phyloP scores from a whole-genome alignment of 805 yeast species.

The Cyberlindnera bimundalis region DNA sequence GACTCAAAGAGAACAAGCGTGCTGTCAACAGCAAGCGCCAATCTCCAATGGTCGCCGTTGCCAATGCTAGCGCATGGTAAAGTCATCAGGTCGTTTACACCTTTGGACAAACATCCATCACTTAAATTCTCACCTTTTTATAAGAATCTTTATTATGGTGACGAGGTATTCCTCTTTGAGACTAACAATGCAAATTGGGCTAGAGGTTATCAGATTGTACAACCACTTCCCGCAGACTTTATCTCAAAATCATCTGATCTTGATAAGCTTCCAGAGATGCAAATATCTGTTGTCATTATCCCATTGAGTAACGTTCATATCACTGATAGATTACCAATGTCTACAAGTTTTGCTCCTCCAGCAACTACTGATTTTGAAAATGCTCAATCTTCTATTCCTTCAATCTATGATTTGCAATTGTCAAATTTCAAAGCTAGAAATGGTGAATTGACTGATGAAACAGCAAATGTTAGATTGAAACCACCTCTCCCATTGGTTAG shows the following conservation, averaged over 20 bases:
- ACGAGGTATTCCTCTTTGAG: constrained; percentile 73
- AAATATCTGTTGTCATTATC: constrained; percentile 51
- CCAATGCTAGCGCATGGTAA: constrained; percentile 42
- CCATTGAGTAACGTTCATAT: constrained; percentile 55
- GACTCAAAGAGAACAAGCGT: constrained; percentile 4
- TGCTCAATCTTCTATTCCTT: constrained; percentile 29
- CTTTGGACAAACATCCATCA: constrained; percentile 37
- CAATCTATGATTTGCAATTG: constrained; percentile 34
- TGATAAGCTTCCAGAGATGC: constrained; percentile 59
- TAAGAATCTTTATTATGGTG: constrained; percentile 67
- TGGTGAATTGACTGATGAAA: constrained; percentile 23
- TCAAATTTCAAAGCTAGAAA: constrained; percentile 30
- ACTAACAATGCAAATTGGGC: constrained; percentile 63
- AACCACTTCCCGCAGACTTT: constrained; percentile 70
- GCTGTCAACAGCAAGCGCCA: constrained; percentile 11
- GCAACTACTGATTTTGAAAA: constrained; percentile 27
- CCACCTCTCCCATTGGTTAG: constrained; percentile 58
- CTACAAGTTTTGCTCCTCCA: constrained; percentile 33
- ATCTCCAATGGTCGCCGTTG: constrained; percentile 45
- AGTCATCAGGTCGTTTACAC: constrained; percentile 43
- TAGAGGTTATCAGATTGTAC: constrained; percentile 67
- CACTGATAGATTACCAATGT: constrained; percentile 39
- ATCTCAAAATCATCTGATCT: constrained; percentile 54
- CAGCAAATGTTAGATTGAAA: constrained; percentile 30
- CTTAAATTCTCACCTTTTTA: constrained; percentile 35